Base-by-base conservation (phyloP, 345 rosid species). In the Aquilaria malaccensis region DNA sequence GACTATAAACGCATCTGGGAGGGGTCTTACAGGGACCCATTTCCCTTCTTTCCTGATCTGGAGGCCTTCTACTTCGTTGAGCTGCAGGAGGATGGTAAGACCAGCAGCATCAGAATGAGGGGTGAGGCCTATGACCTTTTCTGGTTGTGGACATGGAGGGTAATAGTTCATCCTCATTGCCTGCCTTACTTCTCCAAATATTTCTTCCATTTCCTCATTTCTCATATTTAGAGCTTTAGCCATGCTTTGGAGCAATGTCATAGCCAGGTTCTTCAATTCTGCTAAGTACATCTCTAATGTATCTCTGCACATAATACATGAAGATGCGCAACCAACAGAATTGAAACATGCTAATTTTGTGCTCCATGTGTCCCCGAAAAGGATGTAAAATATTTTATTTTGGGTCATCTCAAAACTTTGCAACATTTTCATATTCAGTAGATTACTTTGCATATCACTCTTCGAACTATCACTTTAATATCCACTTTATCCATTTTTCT, bases 81-180 rank as follows among this genome's bases (percentile, higher is more conserved):
- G 52, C 30, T 72, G 77, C n/a, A 70, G 43, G 47, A 79, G 72
- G 11, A 75, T 56, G 9, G 79, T 78, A 6, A 77, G 62, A 30
- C 59, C 75, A 0, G 49, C 5, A 22, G 56, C 55, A 61, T 77
- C 80, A 0, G 75, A 73, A 52, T 77, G 80, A 43, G 80, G 75
- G 2, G 68, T 49, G 10, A 70, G 62, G 47, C 77, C 82, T 2
- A 72, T 61, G 14, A 67, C 79, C 48, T 67, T 59, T 2, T 72
- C 69, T 0, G 77, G 70, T 30, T 75, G 9, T 14, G 69, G 69
- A 31, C 77, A 72, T 14, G 75, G 67, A 30, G 79, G 83, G 14
- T 79, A 79, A 58, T 61, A 75, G 55, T 75, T 79, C 51, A 66
- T 61, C 56, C 73, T 75, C 10, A 69, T 60, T 47, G 81, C 54